Conservation (phyloP, 306 rosid species). For the Citrullus colocynthis region DNA sequence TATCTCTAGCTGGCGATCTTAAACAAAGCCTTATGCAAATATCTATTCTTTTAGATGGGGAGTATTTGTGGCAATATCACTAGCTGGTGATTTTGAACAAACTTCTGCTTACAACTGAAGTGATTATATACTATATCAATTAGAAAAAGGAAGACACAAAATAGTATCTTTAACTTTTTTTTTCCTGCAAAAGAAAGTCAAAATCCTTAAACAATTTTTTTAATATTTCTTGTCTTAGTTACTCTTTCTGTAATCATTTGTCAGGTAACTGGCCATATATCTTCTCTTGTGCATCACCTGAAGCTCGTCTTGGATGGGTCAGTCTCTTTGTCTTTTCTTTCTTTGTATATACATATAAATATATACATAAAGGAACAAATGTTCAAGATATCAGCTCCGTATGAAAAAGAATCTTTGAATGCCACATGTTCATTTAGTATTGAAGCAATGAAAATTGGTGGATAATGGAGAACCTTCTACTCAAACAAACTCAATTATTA, state of each 20-base stretch:
- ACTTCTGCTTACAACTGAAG: background rate
- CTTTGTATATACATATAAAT: background rate
- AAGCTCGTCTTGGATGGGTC: constrained; percentile 97
- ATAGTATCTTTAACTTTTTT: background rate
- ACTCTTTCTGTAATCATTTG: constrained; percentile 10
- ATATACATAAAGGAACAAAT: background rate
- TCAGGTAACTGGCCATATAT: constrained; percentile 94
- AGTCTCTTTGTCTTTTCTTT: constrained; percentile 14
- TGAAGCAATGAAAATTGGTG: background rate
- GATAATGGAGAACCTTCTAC: background rate
- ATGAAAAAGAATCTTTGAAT: background rate
- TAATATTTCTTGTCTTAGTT: constrained; percentile 10
- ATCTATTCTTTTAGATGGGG: background rate
- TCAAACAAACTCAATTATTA: background rate
- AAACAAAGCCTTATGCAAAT: background rate
- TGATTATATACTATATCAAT: background rate
- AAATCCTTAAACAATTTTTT: background rate
- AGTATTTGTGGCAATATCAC: background rate
- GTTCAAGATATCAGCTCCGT: background rate
- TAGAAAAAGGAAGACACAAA: background rate
- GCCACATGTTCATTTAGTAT: background rate
- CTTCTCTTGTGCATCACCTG: constrained; percentile 96
- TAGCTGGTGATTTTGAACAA: background rate
- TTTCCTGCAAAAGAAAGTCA: background rate
- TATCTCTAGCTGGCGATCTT: background rate